Conservation (phyloP, 2,329 filamentous ascomycete species). For the Botrytis hyacinthi region DNA sequence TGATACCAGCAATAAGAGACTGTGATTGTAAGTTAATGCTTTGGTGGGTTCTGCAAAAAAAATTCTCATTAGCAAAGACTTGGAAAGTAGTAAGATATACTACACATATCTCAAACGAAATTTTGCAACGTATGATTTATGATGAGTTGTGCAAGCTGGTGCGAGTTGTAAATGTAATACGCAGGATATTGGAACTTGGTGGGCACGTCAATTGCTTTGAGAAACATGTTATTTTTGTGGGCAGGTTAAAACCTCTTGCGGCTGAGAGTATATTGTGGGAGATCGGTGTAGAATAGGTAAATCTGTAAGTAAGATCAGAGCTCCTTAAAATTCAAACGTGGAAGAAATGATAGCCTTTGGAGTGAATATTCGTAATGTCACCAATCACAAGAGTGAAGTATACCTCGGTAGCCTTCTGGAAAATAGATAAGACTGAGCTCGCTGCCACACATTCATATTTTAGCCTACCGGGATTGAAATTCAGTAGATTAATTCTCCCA, state of each 20-base stretch:
- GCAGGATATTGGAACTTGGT: background rate
- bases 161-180: background rate
- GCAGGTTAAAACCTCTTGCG: no score
- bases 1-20: no score
- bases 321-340: background rate
- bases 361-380: background rate
- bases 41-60: background rate
- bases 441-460: background rate
- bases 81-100: background rate
- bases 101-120: fast-evolving
- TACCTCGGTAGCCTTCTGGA: background rate
- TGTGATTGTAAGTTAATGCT: background rate
- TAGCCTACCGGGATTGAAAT: background rate
- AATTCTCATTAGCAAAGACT: background rate
- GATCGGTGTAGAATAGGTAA: background rate
- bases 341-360: background rate
- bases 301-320: no score
- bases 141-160: background rate
- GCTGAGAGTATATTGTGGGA: no score
- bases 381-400: background rate
- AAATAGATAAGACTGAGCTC: background rate
- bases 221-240: no score
- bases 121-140: background rate
- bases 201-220: background rate
- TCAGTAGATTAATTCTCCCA: background rate